Percentiles rank a stretch among this genome's conserved stretches.
Evolutionary conservation across 2,329 filamentous ascomycete genomes (phyloP).

Genomic region (Colletotrichum sansevieriae): DNA sequence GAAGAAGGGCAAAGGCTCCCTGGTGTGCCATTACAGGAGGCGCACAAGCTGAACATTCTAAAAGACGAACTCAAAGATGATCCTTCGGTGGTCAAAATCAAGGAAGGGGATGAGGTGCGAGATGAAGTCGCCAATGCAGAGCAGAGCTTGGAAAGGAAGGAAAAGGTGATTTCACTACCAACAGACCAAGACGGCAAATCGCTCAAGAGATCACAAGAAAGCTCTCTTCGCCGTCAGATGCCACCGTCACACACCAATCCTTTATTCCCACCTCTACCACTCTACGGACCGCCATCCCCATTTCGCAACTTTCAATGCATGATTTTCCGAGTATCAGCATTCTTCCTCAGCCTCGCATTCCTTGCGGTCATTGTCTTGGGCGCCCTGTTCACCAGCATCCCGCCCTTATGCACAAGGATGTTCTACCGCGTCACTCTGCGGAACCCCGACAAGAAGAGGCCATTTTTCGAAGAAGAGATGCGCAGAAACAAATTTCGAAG

Average conservation of each 20-base stretch:
- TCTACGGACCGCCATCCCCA: conserved; percentile 81
- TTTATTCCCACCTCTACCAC: conserved; percentile 85
- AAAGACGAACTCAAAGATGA: conserved; percentile 61
- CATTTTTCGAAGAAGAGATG: conserved; percentile 81
- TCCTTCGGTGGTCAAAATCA: conserved; percentile 44
- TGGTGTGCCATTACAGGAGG: conserved; percentile 77
- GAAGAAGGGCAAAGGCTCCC: conserved; percentile 76
- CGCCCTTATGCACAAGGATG: conserved; percentile 60
- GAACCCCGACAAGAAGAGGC: conserved; percentile 71
- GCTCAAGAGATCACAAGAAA: conserved; percentile 60
- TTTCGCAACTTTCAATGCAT: conserved; percentile 75
- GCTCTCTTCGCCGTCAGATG: conserved; percentile 60
- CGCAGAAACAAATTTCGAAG: conserved; percentile 68
- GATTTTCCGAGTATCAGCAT: conserved; percentile 75
- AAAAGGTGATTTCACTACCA: conserved; percentile 46
- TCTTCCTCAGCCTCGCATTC: conserved; percentile 83
- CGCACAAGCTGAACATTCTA: conserved; percentile 76
- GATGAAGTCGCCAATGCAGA: conserved; percentile 50
- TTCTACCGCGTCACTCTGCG: conserved; percentile 69
- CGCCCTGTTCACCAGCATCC: conserved; percentile 76
- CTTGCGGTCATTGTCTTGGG: conserved; percentile 82
- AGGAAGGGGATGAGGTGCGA: conserved; percentile 44
- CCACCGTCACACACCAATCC: conserved; percentile 81
- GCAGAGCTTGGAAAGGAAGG: conserved; percentile 47
- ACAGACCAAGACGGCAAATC: conserved; percentile 50